Evolutionary conservation across 164 flowering plant genomes (phyloP).

Genomic region (Annona squamosa): DNA sequence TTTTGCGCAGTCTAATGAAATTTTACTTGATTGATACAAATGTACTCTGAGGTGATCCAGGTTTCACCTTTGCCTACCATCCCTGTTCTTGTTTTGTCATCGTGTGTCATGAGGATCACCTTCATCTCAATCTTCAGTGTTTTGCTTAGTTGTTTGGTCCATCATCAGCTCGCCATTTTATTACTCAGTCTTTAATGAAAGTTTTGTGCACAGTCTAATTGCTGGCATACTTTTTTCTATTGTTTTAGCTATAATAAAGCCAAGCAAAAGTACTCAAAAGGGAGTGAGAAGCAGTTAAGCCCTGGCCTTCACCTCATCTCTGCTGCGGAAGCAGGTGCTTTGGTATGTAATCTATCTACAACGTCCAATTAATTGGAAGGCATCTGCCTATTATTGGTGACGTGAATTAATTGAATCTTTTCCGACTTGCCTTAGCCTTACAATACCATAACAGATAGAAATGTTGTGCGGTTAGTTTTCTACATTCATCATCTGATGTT

Average conservation of each 20-base stretch:
- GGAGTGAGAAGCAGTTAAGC: conserved; percentile 38
- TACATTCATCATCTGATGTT: too few species aligned
- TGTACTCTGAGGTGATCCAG: too few species aligned
- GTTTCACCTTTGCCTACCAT: too few species aligned
- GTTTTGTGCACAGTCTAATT: background rate
- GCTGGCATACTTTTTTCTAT: background rate
- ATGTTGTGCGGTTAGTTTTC: too few species aligned
- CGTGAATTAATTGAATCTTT: background rate
- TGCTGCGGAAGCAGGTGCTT: conserved; percentile 90
- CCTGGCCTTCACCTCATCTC: conserved; percentile 73
- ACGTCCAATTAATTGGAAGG: background rate
- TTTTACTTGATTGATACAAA: too few species aligned
- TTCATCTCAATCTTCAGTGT: too few species aligned
- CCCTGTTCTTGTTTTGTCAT: too few species aligned
- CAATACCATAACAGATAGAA: too few species aligned
- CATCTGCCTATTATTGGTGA: background rate
- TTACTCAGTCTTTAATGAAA: background rate
- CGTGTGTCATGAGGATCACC: too few species aligned
- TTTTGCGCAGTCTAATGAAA: background rate
- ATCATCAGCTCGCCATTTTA: too few species aligned
- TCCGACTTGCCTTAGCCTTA: too few species aligned
- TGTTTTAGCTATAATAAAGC: conserved; percentile 75
- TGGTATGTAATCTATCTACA: conserved; percentile 38
- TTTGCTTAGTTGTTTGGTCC: too few species aligned
- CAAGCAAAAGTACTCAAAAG: conserved; percentile 59